phyloP scores from a whole-genome alignment of 306 rosid species.

The Pueraria montana region DNA sequence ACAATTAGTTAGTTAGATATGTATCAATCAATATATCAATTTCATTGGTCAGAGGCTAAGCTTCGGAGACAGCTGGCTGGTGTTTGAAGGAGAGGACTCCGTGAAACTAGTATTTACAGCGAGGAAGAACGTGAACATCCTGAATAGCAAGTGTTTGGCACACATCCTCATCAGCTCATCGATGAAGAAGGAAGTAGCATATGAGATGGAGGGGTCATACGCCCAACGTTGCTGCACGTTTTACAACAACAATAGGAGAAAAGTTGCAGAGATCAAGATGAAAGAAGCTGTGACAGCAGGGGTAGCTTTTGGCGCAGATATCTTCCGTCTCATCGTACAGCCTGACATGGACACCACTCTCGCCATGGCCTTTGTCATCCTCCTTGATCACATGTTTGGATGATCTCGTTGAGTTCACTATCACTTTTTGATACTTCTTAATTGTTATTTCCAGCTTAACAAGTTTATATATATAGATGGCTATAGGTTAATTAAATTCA shows the following conservation, averaged over 20 bases:
- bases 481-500: not conserved
- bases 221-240: conserved; percentile 65
- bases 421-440: not conserved
- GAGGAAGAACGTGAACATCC: conserved; percentile 57
- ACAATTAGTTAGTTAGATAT: too few species aligned
- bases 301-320: conserved; percentile 70
- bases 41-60: conserved; percentile 60
- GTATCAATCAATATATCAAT: too few species aligned
- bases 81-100: conserved; percentile 69
- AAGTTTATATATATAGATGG: not conserved
- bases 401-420: conserved; percentile 37
- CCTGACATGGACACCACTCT: conserved; percentile 66
- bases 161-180: conserved; percentile 46
- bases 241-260: conserved; percentile 59
- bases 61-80: conserved; percentile 71
- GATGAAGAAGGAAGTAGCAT: conserved; percentile 40
- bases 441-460: not conserved
- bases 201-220: conserved; percentile 76
- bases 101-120: conserved; percentile 57
- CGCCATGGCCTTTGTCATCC: conserved; percentile 76
- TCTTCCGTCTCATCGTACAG: conserved; percentile 71
- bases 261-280: conserved; percentile 76
- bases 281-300: conserved; percentile 67
- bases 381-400: conserved; percentile 75
- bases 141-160: conserved; percentile 64